Percentiles rank a stretch among this genome's conserved stretches.
Conservation (phyloP, 108 stramenopile genomes). For the Cyclotella kingstonii region DNA sequence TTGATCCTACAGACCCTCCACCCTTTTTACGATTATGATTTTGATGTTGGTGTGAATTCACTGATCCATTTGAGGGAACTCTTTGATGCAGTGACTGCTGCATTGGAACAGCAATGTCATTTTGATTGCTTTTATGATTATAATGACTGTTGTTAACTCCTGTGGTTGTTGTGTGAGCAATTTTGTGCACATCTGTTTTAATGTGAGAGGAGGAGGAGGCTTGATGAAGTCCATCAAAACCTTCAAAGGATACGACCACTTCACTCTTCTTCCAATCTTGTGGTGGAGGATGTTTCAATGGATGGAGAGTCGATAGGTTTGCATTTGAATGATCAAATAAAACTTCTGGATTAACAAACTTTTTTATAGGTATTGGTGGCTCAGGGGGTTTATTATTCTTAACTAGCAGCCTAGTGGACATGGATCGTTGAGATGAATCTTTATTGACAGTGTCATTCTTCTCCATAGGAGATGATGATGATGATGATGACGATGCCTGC, state of each 20-base stretch:
- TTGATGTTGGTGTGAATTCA: conserved; percentile 11
- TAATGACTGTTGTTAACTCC: neutral
- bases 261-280: neutral
- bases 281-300: conserved; percentile 3
- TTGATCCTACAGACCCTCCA: conserved; percentile 29
- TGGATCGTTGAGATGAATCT: no score
- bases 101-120: neutral
- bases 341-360: neutral
- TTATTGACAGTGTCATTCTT: no score
- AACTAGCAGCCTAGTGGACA: no score
- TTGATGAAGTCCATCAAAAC: conserved; percentile 3
- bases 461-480: neutral
- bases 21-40: conserved; percentile 7
- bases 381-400: neutral
- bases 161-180: neutral
- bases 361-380: neutral
- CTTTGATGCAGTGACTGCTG: conserved; percentile 4
- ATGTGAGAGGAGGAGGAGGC: neutral
- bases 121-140: neutral
- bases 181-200: neutral
- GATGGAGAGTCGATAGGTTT: neutral
- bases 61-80: conserved; percentile 14
- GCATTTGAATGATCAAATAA: neutral
- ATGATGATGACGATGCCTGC: neutral
- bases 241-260: conserved; percentile 13